Evolutionary conservation across 495 filamentous ascomycete species (phyloP), one percentile per base, ranked within the genome.

Genomic region (Cercophora newfieldiana): DNA sequence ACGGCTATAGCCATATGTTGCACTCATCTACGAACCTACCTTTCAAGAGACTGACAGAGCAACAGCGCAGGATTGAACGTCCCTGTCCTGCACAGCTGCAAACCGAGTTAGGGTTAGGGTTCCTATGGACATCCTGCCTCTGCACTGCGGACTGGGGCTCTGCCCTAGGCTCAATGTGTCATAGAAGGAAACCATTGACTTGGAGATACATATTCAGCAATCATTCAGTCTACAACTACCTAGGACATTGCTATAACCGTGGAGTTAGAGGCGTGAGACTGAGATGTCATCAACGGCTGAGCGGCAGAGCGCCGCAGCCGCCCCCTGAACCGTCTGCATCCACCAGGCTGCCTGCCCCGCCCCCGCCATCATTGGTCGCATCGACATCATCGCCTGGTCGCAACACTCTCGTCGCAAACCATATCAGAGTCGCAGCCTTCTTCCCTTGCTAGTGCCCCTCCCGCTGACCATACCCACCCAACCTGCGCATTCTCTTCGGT

Each of bases 341-440:
- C 59, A 30, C 59, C 44, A 50, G 59, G 59, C 59, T 61, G 44
- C 57, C n/a, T 59, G 57, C 59, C 59, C 59, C 59, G 37, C 59
- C 59, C 59, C 59, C 59, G 47, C 59, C 59, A 51, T 61, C 21
- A 61, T 49, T 61, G 59, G 59, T 14, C 3, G 19, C 59, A 26
- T 50, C 59, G 59, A 61, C 44, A 61, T 61, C 59, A 61, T 61
- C 37, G 59, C 44, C 59, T 61, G 24, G 44, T 51, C 44, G 47
- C 37, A 61, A 61, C 25, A 25, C 30, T 18, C 22, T 24, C 18
- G 59, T 61, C 59, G 59, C 59, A 50, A 61, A 50, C 59, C 25
- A 22, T 61, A 21, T 30, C 24, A 50, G 7, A 25, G 10, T 30
- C 47, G 19, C 25, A 61, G 44, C 47, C 59, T 61, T 21, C 25